Evolutionary conservation across 345 rosid species (phyloP).

Genomic region (Hypericum androsaemum): DNA sequence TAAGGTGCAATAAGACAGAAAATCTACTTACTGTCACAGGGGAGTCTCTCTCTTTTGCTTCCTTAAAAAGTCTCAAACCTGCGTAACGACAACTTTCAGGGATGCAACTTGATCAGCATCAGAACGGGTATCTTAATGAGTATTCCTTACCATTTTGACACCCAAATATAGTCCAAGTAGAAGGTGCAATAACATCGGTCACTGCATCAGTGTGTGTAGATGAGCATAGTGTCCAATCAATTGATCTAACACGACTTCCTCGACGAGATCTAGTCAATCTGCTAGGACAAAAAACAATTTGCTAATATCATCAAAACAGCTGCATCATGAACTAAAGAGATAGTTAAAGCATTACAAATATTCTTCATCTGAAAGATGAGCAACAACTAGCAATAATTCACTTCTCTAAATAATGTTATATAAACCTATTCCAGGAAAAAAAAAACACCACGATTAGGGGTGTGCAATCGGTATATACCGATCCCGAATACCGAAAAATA

Average conservation of each 20-base stretch:
- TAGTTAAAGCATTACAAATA: too few species aligned
- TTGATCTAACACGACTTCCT: conserved; percentile 31
- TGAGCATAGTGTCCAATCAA: conserved; percentile 33
- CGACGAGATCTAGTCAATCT: conserved; percentile 33
- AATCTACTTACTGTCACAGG: conserved; percentile 40
- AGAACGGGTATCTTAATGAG: conserved; percentile 2
- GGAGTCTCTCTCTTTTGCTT: conserved; percentile 72
- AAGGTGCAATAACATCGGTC: conserved; percentile 81
- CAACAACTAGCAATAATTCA: too few species aligned
- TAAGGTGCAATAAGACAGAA: not conserved
- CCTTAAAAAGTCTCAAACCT: conserved; percentile 91
- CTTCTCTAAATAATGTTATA: too few species aligned
- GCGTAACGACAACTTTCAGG: conserved; percentile 11
- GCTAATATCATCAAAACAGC: too few species aligned
- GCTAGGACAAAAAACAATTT: conserved; percentile 1
- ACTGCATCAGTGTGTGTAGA: conserved; percentile 36
- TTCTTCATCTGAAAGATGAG: too few species aligned
- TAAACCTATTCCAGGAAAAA: too few species aligned
- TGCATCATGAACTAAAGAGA: too few species aligned
- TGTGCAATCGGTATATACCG: too few species aligned
- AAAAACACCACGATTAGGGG: too few species aligned
- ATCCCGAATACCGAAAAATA: too few species aligned
- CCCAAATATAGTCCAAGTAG: conserved; percentile 93
- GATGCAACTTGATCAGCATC: not conserved
- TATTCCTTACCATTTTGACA: conserved; percentile 66